Evolutionary conservation across 345 rosid genomes (phyloP).

Genomic region (Dipteronia sinensis): DNA sequence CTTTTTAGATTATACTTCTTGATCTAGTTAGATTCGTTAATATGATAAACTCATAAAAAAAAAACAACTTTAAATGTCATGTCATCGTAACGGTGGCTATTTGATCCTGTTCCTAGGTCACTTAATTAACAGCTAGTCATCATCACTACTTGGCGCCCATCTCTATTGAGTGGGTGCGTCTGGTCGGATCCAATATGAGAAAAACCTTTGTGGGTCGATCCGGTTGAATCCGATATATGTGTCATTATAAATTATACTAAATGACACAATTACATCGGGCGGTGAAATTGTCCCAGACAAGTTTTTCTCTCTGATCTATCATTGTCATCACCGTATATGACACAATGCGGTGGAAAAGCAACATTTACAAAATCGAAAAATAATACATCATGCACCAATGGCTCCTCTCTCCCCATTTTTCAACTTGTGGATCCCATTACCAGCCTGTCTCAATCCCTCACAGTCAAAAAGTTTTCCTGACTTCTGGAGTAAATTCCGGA

Average conservation of each 20-base stretch:
- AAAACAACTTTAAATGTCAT: not conserved
- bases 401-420: not conserved
- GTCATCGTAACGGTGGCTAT: not conserved
- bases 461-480: constrained; percentile 30
- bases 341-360: not conserved
- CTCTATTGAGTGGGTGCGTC: too few relatives aligned
- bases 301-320: too few relatives aligned
- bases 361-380: not conserved
- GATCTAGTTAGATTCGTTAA: too few relatives aligned
- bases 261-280: too few relatives aligned
- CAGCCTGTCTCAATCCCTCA: constrained; percentile 17
- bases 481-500: constrained; percentile 27
- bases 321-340: too few relatives aligned
- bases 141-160: not conserved
- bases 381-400: not conserved
- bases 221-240: too few relatives aligned
- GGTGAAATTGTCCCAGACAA: too few relatives aligned
- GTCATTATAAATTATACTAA: too few relatives aligned
- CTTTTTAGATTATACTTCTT: too few relatives aligned
- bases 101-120: not conserved
- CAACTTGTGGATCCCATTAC: constrained; percentile 34
- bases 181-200: too few relatives aligned
- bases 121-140: not conserved
- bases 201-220: too few relatives aligned
- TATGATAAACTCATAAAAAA: too few relatives aligned